These are phyloP conservation scores for Euphrasia confusa DNA, from an alignment of 257 asterid species.

Conservation along the genomic window DNA sequence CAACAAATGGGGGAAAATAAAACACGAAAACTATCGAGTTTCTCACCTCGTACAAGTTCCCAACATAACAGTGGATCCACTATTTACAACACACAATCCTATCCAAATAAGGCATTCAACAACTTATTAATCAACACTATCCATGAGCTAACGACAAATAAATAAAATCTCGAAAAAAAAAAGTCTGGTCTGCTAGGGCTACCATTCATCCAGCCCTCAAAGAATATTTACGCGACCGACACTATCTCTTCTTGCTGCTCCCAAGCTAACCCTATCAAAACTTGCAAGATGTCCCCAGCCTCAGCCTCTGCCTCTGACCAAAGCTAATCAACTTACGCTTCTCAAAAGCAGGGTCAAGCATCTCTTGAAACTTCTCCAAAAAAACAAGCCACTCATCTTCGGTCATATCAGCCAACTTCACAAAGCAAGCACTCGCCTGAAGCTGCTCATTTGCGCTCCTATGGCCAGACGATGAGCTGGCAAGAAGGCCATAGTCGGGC, in stretches of 20 bases:
- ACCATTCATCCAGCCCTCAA: slow-evolving; percentile 33
- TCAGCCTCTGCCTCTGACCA: slow-evolving; percentile 78
- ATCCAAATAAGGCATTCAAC: slow-evolving; percentile 30
- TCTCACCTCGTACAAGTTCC: slow-evolving; percentile 11
- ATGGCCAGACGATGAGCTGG: slow-evolving; percentile 70
- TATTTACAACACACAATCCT: slow-evolving; percentile 44
- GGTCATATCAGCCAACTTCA: slow-evolving; percentile 82
- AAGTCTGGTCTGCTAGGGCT: slow-evolving; percentile 36
- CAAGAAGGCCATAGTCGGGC: slow-evolving; percentile 38
- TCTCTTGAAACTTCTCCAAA: slow-evolving; percentile 71
- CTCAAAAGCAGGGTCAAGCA: slow-evolving; percentile 64
- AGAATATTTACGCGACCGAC: slow-evolving; percentile 57
- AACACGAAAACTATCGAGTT: slow-evolving; percentile 19
- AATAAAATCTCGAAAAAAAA: slow-evolving; percentile 13
- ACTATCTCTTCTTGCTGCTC: slow-evolving; percentile 25
- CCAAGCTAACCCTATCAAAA: slow-evolving; percentile 57
- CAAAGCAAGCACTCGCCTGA: slow-evolving; percentile 70
- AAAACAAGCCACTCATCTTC: slow-evolving; percentile 83
- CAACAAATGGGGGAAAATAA: neutral
- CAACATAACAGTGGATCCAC: slow-evolving; percentile 12
- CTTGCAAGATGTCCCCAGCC: slow-evolving; percentile 99
- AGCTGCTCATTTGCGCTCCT: slow-evolving; percentile 98
- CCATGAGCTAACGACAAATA: slow-evolving; percentile 22
- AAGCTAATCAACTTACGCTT: slow-evolving; percentile 42
- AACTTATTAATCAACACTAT: slow-evolving; percentile 72